phyloP scores from a whole-genome alignment of 345 rosid genomes.

The Nasturtium officinale region DNA sequence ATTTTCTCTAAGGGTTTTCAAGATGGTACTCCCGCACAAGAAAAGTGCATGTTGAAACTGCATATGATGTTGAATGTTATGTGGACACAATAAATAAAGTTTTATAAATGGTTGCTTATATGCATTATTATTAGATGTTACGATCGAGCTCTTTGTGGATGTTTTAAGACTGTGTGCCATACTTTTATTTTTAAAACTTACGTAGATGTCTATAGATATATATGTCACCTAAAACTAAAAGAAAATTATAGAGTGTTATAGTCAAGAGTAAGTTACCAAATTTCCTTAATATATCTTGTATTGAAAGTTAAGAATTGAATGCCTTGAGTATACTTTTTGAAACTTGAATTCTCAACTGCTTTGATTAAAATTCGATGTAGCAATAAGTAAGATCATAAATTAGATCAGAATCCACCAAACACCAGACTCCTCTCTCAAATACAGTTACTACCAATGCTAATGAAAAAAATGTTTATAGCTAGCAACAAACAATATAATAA shows the following conservation, averaged over 20 bases:
- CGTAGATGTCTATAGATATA: neutral
- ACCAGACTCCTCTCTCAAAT: no score
- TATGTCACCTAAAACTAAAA: neutral
- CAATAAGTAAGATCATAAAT: neutral
- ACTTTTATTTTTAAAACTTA: neutral
- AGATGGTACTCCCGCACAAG: slow-evolving; percentile 13
- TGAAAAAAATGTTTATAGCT: neutral
- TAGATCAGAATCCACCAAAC: neutral
- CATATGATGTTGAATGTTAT: slow-evolving; percentile 22
- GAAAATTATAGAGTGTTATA: neutral
- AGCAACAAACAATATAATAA: neutral
- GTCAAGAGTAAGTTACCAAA: neutral
- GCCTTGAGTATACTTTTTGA: neutral
- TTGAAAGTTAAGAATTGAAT: neutral
- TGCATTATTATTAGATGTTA: neutral
- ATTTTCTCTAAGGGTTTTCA: neutral
- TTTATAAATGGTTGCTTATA: neutral
- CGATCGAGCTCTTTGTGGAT: neutral
- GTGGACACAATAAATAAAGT: slow-evolving; percentile 37
- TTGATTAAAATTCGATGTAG: neutral
- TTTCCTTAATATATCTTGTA: neutral
- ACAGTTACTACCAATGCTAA: neutral
- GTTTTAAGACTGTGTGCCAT: neutral
- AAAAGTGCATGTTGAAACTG: slow-evolving; percentile 18
- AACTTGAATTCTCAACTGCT: neutral